Base-by-base conservation (phyloP, 2,329 filamentous ascomycete genomes). In the Pseudopyricularia javanii region DNA sequence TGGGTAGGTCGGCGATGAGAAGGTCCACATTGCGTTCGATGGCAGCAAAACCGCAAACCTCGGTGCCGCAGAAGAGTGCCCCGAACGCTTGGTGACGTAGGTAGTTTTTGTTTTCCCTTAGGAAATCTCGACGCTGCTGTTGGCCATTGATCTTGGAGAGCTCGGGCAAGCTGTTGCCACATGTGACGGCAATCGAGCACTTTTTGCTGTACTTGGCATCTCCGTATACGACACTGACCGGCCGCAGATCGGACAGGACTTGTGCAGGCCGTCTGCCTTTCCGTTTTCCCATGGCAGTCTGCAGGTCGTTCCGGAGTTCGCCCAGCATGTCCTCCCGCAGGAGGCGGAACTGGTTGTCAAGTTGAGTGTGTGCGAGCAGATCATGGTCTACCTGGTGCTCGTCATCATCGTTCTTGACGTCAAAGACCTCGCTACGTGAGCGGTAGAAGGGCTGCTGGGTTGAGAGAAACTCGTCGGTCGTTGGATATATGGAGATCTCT, bases 271-370 rank as follows among this genome's bases (percentile, higher is more conserved):
- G 65, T 20, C 68, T 60, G 14, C 71, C 73, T 56, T 69, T 72
- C 57, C 75, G 80, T n/a, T 66, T 67, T 0, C 73, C 74, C 11
- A 63, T 68, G 0, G 75, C 70, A 4, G 73, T 66, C 28, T 79
- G 72, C 0, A 84, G 62, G 49, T 85, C 83, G 8, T 82, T 77
- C 1, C 80, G 74, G 2, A 90, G 68, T 56, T 85, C 83, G 0
- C 72, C 77, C 0, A 89, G 65, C 73, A 88, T 82, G 56, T 89
- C 85, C 58, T 90, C 84, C 3, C 86, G 70, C 0, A 88, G 68
- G 0, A 89, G 72, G 0, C 86, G 81, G 57, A 86, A 91, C 51
- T 88, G 81, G 59, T 85, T 86, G 59, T 87, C 85, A 0, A 86
- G 63, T 60, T 88, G 81, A 0, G 68, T 63, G 0, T 65, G 64